Evolutionary conservation across 352 stramenopile species (phyloP), one percentile per base, ranked within the genome.

Genomic region (Globisporangium uncinulatum): DNA sequence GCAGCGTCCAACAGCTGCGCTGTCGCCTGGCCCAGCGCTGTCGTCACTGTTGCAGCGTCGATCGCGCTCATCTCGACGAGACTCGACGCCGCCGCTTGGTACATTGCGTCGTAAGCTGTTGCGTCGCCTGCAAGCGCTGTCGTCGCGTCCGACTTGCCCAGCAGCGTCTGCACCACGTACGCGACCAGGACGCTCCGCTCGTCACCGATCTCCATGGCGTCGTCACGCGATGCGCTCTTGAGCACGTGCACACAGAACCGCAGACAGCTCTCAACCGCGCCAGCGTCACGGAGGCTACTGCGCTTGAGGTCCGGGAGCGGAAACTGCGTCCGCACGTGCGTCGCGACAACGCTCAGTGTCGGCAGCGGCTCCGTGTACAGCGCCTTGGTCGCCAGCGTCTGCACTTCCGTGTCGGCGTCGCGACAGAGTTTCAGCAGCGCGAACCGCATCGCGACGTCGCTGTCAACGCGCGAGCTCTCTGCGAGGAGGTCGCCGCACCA

Each of bases 401-500:
- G 59, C 4, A 78, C 79, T n/a, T 81, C 66, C 51, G 83, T 69
- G 52, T 81, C 70, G 31, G 56, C 36, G 59, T 73, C 65, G 19
- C 56, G 51, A 1, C 62, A 63, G 17, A 90, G 61, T 19, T 70
- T 72, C 24, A 93, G 57, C 1, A 89, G 63, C 3, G 79, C 73
- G 48, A 90, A 83, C 4, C 83, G 83, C 48, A 93, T 72, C 7
- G 65, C 53, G 19, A 82, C 65, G 39, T 71, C 58, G 39, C n/a
- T 57, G 6, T 71, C n/a, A n/a, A n/a, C 61, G 10, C 66, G 59
- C 52, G 57, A 49, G 21, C 39, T 52, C 42, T 34, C 15, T 8
- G 9, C 63, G 54, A 75, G 57, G 13, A 91, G 56, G 21, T 74
- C 70, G 43, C 60, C 67, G n/a, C 70, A 76, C 83, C 83, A 93